A percentile compares a stretch with the other conserved stretches of the same genome.
Conservation (phyloP, 768 basidiomycete species). For the Podaxis sp. region DNA sequence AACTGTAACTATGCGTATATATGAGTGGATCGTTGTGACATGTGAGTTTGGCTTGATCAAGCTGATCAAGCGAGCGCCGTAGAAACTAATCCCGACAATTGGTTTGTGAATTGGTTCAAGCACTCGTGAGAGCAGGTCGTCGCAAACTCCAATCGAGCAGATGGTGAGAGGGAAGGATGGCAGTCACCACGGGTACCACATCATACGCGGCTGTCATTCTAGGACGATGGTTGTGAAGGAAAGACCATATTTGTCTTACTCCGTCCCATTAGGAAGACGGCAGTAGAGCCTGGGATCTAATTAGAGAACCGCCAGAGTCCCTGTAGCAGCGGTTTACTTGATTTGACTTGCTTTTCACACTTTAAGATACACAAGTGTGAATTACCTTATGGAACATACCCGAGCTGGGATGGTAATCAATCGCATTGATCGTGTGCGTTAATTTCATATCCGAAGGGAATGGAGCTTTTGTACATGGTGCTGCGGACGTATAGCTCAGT, state of each 20-base stretch:
- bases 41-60: neutral
- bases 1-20: neutral
- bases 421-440: neutral
- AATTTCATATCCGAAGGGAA: neutral
- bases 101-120: neutral
- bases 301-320: no score
- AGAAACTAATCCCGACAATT: neutral
- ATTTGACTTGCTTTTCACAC: neutral
- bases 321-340: no score
- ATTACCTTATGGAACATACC: neutral
- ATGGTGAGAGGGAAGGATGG: neutral
- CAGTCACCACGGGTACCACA: neutral
- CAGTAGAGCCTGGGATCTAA: neutral
- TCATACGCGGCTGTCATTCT: neutral
- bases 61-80: neutral
- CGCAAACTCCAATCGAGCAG: neutral
- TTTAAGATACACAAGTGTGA: neutral
- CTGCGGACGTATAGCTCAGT: no score
- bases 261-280: neutral
- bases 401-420: neutral
- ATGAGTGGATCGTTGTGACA: neutral
- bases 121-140: no score
- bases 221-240: neutral
- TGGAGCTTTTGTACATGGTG: neutral
- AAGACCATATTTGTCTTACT: neutral